phyloP scores from a whole-genome alignment of 768 basidiomycete genomes.

The Amyloporia xantha region DNA sequence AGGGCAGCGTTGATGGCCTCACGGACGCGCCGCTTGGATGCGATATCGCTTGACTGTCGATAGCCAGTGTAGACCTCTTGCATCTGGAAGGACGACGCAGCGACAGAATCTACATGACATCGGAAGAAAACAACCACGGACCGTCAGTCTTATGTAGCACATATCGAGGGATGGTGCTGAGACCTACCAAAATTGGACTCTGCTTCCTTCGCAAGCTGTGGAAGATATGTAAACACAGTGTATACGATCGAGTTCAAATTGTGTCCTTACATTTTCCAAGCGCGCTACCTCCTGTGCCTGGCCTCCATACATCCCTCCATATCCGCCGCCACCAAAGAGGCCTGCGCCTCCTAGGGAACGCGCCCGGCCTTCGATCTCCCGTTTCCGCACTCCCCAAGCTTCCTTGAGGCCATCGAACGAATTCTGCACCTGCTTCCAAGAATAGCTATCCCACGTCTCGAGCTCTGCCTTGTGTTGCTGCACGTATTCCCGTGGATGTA shows the following conservation, averaged over 20 bases:
- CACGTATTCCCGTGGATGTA: constrained; percentile 67
- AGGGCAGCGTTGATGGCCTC: constrained; percentile 76
- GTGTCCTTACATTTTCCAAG: constrained; percentile 48
- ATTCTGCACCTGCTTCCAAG: constrained; percentile 62
- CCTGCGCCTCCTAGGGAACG: constrained; percentile 41
- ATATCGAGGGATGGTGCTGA: background rate
- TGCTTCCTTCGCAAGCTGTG: constrained; percentile 24
- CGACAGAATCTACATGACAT: constrained; percentile 44
- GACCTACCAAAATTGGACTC: constrained; percentile 24
- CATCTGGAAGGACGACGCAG: constrained; percentile 70
- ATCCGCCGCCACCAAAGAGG: constrained; percentile 26
- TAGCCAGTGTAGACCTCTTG: constrained; percentile 68
- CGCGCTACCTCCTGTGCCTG: constrained; percentile 41
- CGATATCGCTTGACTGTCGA: constrained; percentile 62
- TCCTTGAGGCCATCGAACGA: constrained; percentile 59
- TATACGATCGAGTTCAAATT: background rate
- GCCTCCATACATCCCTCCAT: constrained; percentile 9
- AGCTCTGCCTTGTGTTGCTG: constrained; percentile 59
- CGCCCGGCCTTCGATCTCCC: constrained; percentile 43
- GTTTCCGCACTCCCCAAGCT: constrained; percentile 58
- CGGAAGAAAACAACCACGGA: background rate
- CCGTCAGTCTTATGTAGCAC: background rate
- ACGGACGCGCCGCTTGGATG: constrained; percentile 69
- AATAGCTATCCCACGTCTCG: constrained; percentile 61
- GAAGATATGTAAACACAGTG: background rate